Evolutionary conservation across 306 rosid species (phyloP), one percentile per base, ranked within the genome.

Genomic region (Lagenaria siceraria): DNA sequence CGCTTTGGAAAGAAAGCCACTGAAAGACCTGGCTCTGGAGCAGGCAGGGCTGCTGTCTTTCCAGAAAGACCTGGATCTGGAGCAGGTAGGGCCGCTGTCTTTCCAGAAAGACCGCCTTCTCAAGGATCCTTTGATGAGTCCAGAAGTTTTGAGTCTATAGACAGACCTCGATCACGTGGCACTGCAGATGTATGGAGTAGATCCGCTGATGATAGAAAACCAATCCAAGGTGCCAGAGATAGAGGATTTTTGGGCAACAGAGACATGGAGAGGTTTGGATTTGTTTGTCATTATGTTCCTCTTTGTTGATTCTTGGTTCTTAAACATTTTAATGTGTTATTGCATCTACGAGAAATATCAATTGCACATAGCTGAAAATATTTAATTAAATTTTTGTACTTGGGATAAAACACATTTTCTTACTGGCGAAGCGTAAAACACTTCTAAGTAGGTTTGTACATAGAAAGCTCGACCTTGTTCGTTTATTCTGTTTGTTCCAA

Each of bases 1-100:
- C 97, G 99, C 25, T 92, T 95, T 81, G 97, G 95, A 52, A 97
- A 86, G 92, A 95, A 90, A 84, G 92, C 91, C 8, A 35, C 86
- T 61, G 99, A 95, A 19, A 86, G 97, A 87, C 97, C 97, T 1
- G 93, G 97, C 43, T 95, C 99, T 12, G 87, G 88, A 15, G 87
- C 91, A 15, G 93, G 97, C 46, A 87, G 83, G 89, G 63, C 74
- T 79, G 75, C 81, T 53, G 65, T 52, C 53, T 62, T 51, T 75
- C 79, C 86, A 43, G 99, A 95, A 22, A 86, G 97, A 86, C 97
- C 97, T 1, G 93, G 97, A 38, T 95, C 99, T 10, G 87, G 89
- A 15, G 87, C 91, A 19, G 93, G 97, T 52, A 87, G 83, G 89
- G 63, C 74, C 78, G 74, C 81, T 66, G 65, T 52, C 53, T 62